These are phyloP conservation scores for Penicillium psychrosexuale DNA, from an alignment of 2,329 filamentous ascomycete genomes.

Conservation along the genomic window DNA sequence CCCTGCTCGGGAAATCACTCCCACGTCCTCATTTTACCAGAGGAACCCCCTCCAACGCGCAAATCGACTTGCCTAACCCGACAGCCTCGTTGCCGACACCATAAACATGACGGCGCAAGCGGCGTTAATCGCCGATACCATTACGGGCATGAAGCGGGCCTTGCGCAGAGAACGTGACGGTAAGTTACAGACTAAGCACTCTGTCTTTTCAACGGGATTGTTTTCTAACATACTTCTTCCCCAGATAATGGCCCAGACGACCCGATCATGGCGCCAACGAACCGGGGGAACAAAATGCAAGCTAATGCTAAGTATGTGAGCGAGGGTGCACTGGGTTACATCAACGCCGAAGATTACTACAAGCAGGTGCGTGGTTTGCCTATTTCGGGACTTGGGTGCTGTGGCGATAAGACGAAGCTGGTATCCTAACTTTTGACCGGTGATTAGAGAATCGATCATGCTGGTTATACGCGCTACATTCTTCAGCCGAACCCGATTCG, in stretches of 20 bases:
- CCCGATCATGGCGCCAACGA: constrained; percentile 53
- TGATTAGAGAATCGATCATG: constrained; percentile 57
- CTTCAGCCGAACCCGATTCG: constrained; percentile 57
- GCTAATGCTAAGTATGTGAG: constrained; percentile 56
- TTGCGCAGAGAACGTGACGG: constrained; percentile 48
- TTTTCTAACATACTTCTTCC: constrained; percentile 14
- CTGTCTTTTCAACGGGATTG: not conserved
- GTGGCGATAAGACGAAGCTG: constrained; percentile 1
- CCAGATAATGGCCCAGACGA: constrained; percentile 49
- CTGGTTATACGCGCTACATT: constrained; percentile 60
- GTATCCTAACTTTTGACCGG: constrained; percentile 9
- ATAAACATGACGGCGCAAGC: constrained; percentile 44
- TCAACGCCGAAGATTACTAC: constrained; percentile 52
- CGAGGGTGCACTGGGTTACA: constrained; percentile 53
- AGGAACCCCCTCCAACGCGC: constrained; percentile 10
- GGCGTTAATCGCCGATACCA: constrained; percentile 52
- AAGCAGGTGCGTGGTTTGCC: constrained; percentile 48
- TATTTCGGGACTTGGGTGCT: not conserved
- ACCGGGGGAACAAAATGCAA: constrained; percentile 61
- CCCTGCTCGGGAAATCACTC: not conserved
- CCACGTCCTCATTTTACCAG: not conserved
- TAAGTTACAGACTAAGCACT: constrained; percentile 24
- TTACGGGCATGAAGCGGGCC: constrained; percentile 54
- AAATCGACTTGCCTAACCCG: constrained; percentile 12
- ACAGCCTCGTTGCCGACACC: constrained; percentile 14